These are phyloP conservation scores for Gracilaria domingensis DNA, from an alignment of 23 red algal genomes.

Conservation along the genomic window DNA sequence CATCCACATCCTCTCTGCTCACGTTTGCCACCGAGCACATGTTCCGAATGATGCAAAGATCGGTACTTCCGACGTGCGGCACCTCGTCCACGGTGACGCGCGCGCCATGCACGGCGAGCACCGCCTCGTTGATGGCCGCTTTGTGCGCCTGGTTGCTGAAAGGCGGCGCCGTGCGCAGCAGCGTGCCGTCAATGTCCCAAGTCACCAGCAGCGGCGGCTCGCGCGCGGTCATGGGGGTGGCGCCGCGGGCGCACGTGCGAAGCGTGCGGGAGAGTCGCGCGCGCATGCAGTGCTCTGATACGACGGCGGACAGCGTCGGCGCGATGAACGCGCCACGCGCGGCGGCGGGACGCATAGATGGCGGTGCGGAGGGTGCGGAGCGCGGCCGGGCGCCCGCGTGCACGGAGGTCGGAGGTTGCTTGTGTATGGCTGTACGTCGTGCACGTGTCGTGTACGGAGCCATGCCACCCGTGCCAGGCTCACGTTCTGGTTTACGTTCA, in stretches of 20 bases:
- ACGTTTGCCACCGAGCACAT: slow-evolving; percentile 43
- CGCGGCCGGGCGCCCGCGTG: no score
- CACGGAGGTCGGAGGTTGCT: no score
- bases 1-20: neutral
- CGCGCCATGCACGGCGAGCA: slow-evolving; percentile 30
- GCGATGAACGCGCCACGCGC: no score
- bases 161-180: slow-evolving; percentile 33
- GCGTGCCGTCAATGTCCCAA: slow-evolving; percentile 71
- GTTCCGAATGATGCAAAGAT: slow-evolving; percentile 48
- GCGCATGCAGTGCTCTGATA: neutral
- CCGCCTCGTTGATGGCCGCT: slow-evolving; percentile 53
- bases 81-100: slow-evolving; percentile 53
- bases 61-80: slow-evolving; percentile 62
- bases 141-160: slow-evolving; percentile 65
- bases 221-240: slow-evolving; percentile 2
- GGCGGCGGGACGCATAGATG: no score
- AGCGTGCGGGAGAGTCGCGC: neutral
- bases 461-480: no score
- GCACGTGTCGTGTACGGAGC: no score
- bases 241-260: neutral
- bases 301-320: no score
- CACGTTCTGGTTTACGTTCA: no score
- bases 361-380: no score
- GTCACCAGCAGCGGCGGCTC: slow-evolving; percentile 43
- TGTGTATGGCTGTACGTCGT: no score